Evolutionary conservation across 176 grass and related monocot genomes (phyloP).

Genomic region (Panicum miliaceum): DNA sequence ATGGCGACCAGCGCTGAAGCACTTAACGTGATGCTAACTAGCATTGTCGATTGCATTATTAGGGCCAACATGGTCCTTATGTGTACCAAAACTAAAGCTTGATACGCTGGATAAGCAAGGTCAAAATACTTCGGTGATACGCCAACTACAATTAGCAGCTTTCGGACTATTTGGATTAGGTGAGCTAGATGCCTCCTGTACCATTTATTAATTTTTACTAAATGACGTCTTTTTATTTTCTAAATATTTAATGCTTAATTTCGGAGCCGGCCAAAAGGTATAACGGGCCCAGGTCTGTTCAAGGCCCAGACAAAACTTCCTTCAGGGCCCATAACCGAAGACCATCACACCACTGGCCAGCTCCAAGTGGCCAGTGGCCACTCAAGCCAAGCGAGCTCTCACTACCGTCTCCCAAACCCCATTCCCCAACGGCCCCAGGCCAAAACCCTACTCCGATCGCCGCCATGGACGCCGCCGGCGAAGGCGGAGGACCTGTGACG

Average conservation of each 20-base stretch:
- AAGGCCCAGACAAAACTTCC: background rate
- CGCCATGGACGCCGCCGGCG: slow-evolving; percentile 30
- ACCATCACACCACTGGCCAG: background rate
- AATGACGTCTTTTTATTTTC: background rate
- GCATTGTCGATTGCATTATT: too few species aligned
- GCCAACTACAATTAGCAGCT: too few species aligned
- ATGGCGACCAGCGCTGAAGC: too few species aligned
- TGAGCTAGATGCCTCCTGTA: too few species aligned
- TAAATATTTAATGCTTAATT: background rate
- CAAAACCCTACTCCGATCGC: slow-evolving; percentile 13
- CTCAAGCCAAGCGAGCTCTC: background rate
- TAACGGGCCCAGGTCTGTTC: background rate
- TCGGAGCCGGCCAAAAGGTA: background rate
- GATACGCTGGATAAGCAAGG: too few species aligned
- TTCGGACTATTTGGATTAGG: too few species aligned
- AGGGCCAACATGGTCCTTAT: too few species aligned
- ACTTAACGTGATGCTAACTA: too few species aligned
- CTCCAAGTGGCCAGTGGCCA: too few species aligned
- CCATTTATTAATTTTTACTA: background rate
- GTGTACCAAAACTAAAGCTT: too few species aligned
- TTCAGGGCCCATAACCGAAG: background rate
- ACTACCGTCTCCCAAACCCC: background rate
- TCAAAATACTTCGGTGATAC: too few species aligned
- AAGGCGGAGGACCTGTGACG: background rate
- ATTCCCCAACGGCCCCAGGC: background rate